Conservation (phyloP, 108 stramenopile species). For the Fragilariopsis cylindrus region DNA sequence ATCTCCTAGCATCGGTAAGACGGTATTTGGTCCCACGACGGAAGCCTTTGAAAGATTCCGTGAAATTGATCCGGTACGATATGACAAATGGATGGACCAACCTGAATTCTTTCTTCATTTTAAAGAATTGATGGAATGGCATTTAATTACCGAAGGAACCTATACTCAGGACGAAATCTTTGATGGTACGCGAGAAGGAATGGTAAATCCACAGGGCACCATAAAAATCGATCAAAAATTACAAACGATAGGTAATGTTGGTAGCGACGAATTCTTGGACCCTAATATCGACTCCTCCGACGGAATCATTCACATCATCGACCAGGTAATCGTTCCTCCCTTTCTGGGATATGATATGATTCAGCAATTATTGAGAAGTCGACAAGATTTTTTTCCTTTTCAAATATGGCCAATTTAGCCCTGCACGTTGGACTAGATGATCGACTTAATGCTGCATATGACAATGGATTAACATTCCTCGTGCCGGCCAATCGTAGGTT, state of each 20-base stretch:
- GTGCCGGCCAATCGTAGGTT: constrained; percentile 46
- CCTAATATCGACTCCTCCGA: constrained; percentile 24
- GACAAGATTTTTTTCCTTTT: constrained; percentile 25
- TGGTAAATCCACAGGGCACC: constrained; percentile 23
- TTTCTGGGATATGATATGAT: constrained; percentile 28
- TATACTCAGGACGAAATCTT: constrained; percentile 31
- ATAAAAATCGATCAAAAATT: constrained; percentile 24
- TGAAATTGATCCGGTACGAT: constrained; percentile 19
- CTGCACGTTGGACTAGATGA: constrained; percentile 28
- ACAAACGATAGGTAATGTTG: constrained; percentile 24
- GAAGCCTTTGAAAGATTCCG: constrained; percentile 41
- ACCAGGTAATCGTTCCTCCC: constrained; percentile 31
- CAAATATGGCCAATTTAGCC: constrained; percentile 41
- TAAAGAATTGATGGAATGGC: constrained; percentile 19
- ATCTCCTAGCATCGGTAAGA: constrained; percentile 31
- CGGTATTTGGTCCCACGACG: constrained; percentile 45
- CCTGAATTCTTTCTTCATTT: constrained; percentile 35
- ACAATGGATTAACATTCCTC: constrained; percentile 34
- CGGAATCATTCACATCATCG: constrained; percentile 28
- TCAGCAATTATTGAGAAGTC: constrained; percentile 20
- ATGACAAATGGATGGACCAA: constrained; percentile 19
- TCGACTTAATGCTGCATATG: constrained; percentile 31
- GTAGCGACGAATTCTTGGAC: constrained; percentile 4
- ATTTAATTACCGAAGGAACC: constrained; percentile 22
- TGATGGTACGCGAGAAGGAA: constrained; percentile 4